Conservation (phyloP, 2,329 filamentous ascomycete species). For the Hypocreales sp. region DNA sequence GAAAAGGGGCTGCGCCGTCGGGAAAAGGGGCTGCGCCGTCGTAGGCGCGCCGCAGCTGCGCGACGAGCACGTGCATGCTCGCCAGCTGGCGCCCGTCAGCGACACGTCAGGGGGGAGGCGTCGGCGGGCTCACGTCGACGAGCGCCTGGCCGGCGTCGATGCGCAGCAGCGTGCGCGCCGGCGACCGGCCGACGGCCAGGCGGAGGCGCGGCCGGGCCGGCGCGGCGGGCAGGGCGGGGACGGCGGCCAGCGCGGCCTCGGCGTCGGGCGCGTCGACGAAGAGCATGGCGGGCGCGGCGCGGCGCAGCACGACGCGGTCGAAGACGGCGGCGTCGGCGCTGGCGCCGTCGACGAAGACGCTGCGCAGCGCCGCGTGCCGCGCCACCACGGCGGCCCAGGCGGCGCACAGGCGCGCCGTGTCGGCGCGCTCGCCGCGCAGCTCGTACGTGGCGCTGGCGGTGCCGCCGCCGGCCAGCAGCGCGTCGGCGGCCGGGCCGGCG, state of each 20-base stretch:
- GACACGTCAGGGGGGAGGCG: no score
- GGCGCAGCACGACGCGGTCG: not conserved
- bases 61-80: no score
- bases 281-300: not conserved
- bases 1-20: no score
- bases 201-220: no score
- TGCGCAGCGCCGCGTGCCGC: slow-evolving; percentile 29
- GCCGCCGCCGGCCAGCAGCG: slow-evolving; percentile 31
- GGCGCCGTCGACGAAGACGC: slow-evolving; percentile 31
- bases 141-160: not conserved
- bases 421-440: slow-evolving; percentile 23
- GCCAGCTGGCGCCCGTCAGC: no score
- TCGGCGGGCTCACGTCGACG: slow-evolving; percentile 10
- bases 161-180: not conserved
- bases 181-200: not conserved
- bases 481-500: slow-evolving; percentile 31
- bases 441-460: slow-evolving; percentile 32
- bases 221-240: not conserved
- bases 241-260: not conserved
- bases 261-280: not conserved
- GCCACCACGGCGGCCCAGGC: slow-evolving; percentile 33
- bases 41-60: no score
- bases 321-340: not conserved
- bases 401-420: slow-evolving; percentile 27
- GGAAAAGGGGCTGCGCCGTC: no score